Conservation (phyloP, 345 rosid genomes). For the Populus pruinosa region DNA sequence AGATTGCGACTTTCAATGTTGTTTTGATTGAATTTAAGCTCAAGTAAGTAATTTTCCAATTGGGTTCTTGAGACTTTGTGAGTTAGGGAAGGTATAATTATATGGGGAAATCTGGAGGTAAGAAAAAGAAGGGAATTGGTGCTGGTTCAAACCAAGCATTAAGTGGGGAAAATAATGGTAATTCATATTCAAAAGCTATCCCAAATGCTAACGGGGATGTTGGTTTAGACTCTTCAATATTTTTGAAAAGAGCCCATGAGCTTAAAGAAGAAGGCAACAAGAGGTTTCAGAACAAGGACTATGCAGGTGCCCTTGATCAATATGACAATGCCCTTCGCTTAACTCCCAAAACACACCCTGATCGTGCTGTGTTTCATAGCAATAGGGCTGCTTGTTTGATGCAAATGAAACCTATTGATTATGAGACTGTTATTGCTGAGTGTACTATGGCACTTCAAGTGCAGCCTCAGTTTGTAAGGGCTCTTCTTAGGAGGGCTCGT, state of each 20-base stretch:
- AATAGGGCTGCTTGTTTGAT: conserved; percentile 93
- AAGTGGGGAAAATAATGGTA: conserved; percentile 23
- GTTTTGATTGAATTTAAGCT: background rate
- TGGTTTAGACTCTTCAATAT: conserved; percentile 66
- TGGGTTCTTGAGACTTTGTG: background rate
- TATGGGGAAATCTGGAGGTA: conserved; percentile 91
- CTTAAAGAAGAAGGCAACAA: conserved; percentile 93
- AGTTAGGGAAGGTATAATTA: background rate
- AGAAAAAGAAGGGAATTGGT: conserved; percentile 66
- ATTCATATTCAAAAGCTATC: conserved; percentile 16
- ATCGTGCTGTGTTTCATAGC: conserved; percentile 88
- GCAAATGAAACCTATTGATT: conserved; percentile 96
- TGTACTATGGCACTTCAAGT: conserved; percentile 80
- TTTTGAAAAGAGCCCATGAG: conserved; percentile 83
- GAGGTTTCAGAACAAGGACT: conserved; percentile 77
- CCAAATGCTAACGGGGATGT: conserved; percentile 57
- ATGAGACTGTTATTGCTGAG: conserved; percentile 76
- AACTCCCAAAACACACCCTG: conserved; percentile 73
- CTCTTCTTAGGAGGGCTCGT: conserved; percentile 84
- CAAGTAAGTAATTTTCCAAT: background rate
- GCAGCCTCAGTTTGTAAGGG: conserved; percentile 74
- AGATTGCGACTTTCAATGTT: background rate
- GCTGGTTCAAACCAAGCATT: conserved; percentile 48
- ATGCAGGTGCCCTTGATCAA: conserved; percentile 73
- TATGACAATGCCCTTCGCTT: conserved; percentile 72